These are phyloP conservation scores for Acer campestre DNA, from an alignment of 345 rosid species.

Conservation along the genomic window DNA sequence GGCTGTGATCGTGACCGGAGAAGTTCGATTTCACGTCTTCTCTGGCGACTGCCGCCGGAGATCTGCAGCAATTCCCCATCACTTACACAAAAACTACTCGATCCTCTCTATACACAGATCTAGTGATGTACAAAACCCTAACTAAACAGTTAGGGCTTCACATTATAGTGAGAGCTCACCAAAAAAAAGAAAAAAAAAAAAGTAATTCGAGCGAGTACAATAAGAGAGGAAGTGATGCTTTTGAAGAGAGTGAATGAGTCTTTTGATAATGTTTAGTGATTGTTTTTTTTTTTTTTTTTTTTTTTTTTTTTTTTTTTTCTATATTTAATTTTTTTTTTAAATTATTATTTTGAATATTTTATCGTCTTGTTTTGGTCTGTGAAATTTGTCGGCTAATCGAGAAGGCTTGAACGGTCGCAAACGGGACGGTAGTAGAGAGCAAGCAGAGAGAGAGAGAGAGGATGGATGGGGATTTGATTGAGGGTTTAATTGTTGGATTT, in stretches of 20 bases:
- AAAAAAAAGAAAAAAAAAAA: not conserved
- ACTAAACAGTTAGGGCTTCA: conserved; percentile 45
- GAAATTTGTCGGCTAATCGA: conserved; percentile 37
- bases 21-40: conserved; percentile 92
- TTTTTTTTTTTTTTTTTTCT: not conserved
- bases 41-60: conserved; percentile 97
- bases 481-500: conserved; percentile 16
- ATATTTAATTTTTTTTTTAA: no score
- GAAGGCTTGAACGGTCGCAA: conserved; percentile 17
- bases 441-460: not conserved
- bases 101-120: conserved; percentile 23
- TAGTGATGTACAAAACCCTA: conserved; percentile 27
- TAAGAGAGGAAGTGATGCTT: conserved; percentile 14
- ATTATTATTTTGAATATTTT: not conserved
- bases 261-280: conserved; percentile 23
- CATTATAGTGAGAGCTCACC: conserved; percentile 38
- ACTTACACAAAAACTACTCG: not conserved
- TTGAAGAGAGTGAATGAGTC: conserved; percentile 29
- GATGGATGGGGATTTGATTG: conserved; percentile 6
- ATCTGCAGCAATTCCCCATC: conserved; percentile 99
- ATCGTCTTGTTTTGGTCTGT: conserved; percentile 28
- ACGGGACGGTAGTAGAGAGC: conserved; percentile 27
- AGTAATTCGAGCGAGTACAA: conserved; percentile 10
- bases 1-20: conserved; percentile 69
- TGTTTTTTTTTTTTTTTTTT: not conserved